These are phyloP conservation scores for Ceriops tagal DNA, from an alignment of 345 rosid species.

Conservation along the genomic window DNA sequence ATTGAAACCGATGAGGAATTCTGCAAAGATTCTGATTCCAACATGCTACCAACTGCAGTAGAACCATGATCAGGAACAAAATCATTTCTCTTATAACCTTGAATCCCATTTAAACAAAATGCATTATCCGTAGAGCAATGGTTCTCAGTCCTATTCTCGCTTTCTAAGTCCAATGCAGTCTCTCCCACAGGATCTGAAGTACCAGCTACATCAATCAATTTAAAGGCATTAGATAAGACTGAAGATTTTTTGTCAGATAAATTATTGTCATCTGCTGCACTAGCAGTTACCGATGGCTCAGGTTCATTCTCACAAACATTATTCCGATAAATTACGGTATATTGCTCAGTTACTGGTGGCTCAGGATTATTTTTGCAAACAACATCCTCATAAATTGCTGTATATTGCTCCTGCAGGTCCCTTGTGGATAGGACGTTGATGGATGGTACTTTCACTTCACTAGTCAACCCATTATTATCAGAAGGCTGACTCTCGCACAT, in stretches of 20 bases:
- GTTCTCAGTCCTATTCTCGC: conserved; percentile 10
- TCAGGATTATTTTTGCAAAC: conserved; percentile 1
- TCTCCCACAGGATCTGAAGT: neutral
- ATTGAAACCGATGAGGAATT: neutral
- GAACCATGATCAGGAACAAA: conserved; percentile 3
- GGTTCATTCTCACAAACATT: neutral
- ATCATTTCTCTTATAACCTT: neutral
- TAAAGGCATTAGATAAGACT: neutral
- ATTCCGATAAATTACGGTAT: neutral
- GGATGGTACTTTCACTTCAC: neutral
- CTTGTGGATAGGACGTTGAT: neutral
- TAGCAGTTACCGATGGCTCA: conserved; percentile 13
- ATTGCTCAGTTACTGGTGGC: neutral
- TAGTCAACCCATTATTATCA: conserved; percentile 20
- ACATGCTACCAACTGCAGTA: neutral
- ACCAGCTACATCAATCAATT: conserved; percentile 10
- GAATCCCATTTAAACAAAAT: conserved; percentile 1
- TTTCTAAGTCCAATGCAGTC: conserved; percentile 5
- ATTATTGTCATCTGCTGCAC: conserved; percentile 3
- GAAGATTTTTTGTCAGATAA: conserved; percentile 7
- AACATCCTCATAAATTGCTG: conserved; percentile 2
- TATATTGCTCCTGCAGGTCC: neutral
- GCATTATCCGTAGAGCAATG: neutral
- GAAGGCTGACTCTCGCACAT: neutral
- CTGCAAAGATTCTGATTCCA: conserved; percentile 8